These are phyloP conservation scores for Trypanosoma lewisi DNA, from an alignment of 208 protist species.

Conservation along the genomic window DNA sequence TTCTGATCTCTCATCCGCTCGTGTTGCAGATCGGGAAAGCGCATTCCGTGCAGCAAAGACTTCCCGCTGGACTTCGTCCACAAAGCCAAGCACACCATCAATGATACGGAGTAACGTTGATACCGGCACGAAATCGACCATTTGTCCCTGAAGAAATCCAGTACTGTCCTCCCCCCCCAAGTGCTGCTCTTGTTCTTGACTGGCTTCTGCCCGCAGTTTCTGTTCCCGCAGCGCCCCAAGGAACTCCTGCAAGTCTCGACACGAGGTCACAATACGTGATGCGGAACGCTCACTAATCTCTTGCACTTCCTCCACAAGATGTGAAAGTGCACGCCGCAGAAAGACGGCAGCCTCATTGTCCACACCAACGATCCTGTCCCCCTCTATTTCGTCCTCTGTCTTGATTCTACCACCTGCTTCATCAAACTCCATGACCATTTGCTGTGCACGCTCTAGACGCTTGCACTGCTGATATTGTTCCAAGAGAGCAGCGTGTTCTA, in stretches of 20 bases:
- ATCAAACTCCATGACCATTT: not conserved
- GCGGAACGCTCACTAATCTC: constrained; percentile 42
- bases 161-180: not conserved
- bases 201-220: constrained; percentile 5
- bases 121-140: constrained; percentile 5
- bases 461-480: constrained; percentile 7
- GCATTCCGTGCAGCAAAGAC: constrained; percentile 40
- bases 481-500: constrained; percentile 10
- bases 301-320: constrained; percentile 41
- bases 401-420: not conserved
- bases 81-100: constrained; percentile 74
- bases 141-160: not conserved
- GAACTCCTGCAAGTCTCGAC: constrained; percentile 62
- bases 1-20: constrained; percentile 1
- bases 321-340: constrained; percentile 23
- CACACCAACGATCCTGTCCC: constrained; percentile 11
- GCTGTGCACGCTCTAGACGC: not conserved
- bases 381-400: not conserved
- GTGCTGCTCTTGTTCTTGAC: constrained; percentile 9
- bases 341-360: constrained; percentile 7
- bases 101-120: constrained; percentile 49
- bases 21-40: not conserved
- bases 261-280: constrained; percentile 44
- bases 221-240: constrained; percentile 49
- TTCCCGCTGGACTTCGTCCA: constrained; percentile 57